Base-by-base conservation (phyloP, 495 filamentous ascomycete genomes). In the Penicillium herquei region DNA sequence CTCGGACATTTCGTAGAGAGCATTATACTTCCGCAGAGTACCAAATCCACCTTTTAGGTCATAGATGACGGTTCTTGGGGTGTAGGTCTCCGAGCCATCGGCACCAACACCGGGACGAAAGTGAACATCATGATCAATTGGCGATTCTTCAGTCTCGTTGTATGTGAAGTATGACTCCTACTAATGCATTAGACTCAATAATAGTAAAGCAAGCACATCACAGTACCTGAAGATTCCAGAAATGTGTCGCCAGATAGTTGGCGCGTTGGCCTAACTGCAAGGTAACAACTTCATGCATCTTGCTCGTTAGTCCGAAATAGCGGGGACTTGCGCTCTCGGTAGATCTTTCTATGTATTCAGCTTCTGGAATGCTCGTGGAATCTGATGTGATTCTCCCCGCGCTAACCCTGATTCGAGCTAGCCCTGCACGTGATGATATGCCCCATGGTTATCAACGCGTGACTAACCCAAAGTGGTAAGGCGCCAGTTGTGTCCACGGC, bases 91-190 rank as follows among this genome's bases (percentile, higher is more conserved):
- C 12, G 87, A 77, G 59, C 91, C 89, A 35, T 85, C 84, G 16
- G 72, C 73, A 12, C 89, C 90, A 42, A 96, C 68, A n/a, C 94
- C 94, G 1, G 89, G 82, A 37, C 92, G 82, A 68, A 96, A 99
- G 66, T 95, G 89, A 48, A 98, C 80, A 69, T 98, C 89, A 78
- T 98, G 94, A 64, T 99, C 84, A 54, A 99, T 72, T 0, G 81
- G 80, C 18, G 91, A 89, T 52, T 82, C 80, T 55, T 83, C 78
- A 47, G 84, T 74, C 33, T 80, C 81, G 9, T 80, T 76, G 67
- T 96, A 98, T 21, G 94, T 96, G 68, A 98, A 98, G 73, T 98
- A 98, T 10, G 93, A 96, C 78, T 98, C 95, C 90, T 69, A 54
- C 39, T 44, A 14, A 48, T 37, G 55, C 39, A 53, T 63, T 42